A percentile compares a stretch with the other conserved stretches of the same genome.
These are phyloP conservation scores for Pseudohalonectria lignicola DNA, from an alignment of 2,329 filamentous ascomycete genomes.

Conservation along the genomic window DNA sequence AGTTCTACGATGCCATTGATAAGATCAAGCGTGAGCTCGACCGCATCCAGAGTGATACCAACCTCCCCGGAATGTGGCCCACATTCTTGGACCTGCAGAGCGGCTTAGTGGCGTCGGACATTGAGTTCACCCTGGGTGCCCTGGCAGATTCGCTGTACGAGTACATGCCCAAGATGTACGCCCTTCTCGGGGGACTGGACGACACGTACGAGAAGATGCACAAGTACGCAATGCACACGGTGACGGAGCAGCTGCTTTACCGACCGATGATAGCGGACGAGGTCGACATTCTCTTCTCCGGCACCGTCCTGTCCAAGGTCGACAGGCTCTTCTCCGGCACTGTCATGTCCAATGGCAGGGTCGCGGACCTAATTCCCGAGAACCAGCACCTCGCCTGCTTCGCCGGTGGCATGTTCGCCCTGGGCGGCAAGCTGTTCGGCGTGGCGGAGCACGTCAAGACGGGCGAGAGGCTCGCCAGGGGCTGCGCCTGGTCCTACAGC, in stretches of 20 bases:
- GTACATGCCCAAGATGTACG: conserved; percentile 50
- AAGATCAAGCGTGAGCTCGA: conserved; percentile 63
- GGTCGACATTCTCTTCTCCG: conserved; percentile 53
- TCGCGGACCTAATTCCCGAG: conserved; percentile 18
- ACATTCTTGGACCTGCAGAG: conserved; percentile 46
- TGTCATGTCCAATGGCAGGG: conserved; percentile 11
- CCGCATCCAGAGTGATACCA: conserved; percentile 54
- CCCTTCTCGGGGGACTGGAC: conserved; percentile 54
- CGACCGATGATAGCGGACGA: conserved; percentile 53
- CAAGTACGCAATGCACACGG: conserved; percentile 1
- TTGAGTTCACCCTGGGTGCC: conserved; percentile 39
- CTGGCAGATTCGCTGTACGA: conserved; percentile 47
- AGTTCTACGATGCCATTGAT: conserved; percentile 67
- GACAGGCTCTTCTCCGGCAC: conserved; percentile 53
- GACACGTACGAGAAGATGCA: conserved; percentile 48
- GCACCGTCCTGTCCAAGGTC: conserved; percentile 22
- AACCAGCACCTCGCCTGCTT: conserved; percentile 35
- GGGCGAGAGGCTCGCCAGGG: conserved; percentile 35
- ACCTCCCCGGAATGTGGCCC: conserved; percentile 70
- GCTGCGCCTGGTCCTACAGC: conserved; percentile 49
- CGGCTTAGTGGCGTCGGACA: conserved; percentile 15
- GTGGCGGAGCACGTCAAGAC: conserved; percentile 32
- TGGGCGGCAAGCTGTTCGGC: conserved; percentile 32
- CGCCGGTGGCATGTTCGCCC: conserved; percentile 34
- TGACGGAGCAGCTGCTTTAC: conserved; percentile 46